Evolutionary conservation across 257 asterid genomes (phyloP).

Genomic region (Gynochthodes officinalis): DNA sequence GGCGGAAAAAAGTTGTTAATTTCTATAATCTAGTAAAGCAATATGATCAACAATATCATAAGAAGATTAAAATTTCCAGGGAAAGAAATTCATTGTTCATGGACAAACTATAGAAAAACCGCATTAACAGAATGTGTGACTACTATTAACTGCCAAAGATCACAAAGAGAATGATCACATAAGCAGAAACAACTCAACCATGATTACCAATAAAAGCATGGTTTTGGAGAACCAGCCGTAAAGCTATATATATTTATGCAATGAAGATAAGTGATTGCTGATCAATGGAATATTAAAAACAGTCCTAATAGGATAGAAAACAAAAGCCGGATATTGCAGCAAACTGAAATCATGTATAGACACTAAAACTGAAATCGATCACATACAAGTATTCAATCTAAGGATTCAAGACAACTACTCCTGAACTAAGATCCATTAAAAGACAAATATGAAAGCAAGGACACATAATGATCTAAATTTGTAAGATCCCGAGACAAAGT

Average conservation of each 20-base stretch:
- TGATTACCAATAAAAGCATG: neutral
- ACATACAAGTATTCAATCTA: too few species aligned
- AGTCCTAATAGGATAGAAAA: neutral
- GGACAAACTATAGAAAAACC: slow-evolving; percentile 38
- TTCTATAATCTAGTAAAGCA: neutral
- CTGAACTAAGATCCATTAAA: too few species aligned
- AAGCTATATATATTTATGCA: neutral
- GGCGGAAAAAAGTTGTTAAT: neutral
- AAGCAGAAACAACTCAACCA: neutral
- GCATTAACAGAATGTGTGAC: slow-evolving; percentile 92
- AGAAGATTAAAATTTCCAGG: neutral
- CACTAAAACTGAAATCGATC: too few species aligned
- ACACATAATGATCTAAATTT: neutral
- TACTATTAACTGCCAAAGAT: slow-evolving; percentile 55
- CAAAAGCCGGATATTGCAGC: too few species aligned
- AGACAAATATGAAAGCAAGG: neutral
- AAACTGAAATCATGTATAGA: too few species aligned
- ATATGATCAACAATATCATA: neutral
- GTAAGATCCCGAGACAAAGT: neutral
- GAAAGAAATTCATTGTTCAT: neutral
- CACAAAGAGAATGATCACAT: slow-evolving; percentile 8
- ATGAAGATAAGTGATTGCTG: neutral
- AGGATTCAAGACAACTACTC: too few species aligned
- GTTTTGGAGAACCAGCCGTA: neutral
- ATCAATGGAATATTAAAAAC: neutral